Evolutionary conservation across 2,329 filamentous ascomycete species (phyloP).

Genomic region (Xylaria sp.): DNA sequence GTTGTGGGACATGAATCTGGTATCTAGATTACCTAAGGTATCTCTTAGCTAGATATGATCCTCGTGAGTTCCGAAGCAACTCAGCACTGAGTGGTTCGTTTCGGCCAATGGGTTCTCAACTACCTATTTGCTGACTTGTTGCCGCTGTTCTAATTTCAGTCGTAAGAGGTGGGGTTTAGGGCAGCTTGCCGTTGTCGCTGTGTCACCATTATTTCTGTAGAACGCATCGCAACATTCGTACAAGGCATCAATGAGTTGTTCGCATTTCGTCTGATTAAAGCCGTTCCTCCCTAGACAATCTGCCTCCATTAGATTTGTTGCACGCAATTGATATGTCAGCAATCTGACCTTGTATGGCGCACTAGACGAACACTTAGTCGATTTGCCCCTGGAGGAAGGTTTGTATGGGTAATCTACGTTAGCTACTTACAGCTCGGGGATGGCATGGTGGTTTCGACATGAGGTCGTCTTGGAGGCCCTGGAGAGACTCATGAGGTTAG

Average conservation of each 20-base stretch:
- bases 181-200: constrained; percentile 82
- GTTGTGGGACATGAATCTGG: constrained; percentile 53
- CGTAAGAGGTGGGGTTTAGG: constrained; percentile 83
- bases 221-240: constrained; percentile 95
- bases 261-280: constrained; percentile 88
- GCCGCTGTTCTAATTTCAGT: constrained; percentile 85
- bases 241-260: constrained; percentile 79
- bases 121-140: constrained; percentile 49
- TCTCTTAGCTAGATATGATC: background rate
- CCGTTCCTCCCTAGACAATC: constrained; percentile 86
- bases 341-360: constrained; percentile 84
- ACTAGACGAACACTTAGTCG: constrained; percentile 60
- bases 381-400: background rate
- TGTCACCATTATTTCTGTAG: constrained; percentile 81
- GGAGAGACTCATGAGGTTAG: constrained; percentile 1
- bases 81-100: background rate
- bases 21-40: constrained; percentile 2
- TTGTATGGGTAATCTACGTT: background rate
- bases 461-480: constrained; percentile 73
- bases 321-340: background rate
- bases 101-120: background rate
- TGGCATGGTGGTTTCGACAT: constrained; percentile 84
- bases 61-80: background rate
- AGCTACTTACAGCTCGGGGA: constrained; percentile 76
- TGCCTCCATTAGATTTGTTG: constrained; percentile 53